Evolutionary conservation across 768 basidiomycete genomes (phyloP).

Genomic region (Tricholoma saponaceum): DNA sequence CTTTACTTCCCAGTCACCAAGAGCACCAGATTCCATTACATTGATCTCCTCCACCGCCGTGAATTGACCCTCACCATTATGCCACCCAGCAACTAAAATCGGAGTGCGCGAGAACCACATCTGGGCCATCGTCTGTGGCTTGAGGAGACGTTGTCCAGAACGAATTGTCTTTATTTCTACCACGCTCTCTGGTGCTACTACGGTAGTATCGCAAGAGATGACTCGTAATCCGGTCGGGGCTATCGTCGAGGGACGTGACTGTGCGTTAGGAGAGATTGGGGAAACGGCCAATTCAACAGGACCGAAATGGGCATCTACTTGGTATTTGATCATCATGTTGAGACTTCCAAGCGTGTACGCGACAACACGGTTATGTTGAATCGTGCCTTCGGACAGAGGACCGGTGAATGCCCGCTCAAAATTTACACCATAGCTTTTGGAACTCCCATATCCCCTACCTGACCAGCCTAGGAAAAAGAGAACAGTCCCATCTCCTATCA

Average conservation of each 20-base stretch:
- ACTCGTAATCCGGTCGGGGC: constrained; percentile 9
- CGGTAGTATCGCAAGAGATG: constrained; percentile 5
- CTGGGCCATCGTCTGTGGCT: constrained; percentile 10
- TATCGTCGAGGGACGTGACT: neutral
- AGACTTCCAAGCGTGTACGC: constrained; percentile 18
- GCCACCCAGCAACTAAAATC: constrained; percentile 14
- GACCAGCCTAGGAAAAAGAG: constrained; percentile 18
- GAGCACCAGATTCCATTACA: constrained; percentile 4
- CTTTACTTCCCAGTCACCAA: constrained; percentile 11
- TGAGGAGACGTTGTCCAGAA: neutral
- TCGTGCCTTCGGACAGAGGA: constrained; percentile 7
- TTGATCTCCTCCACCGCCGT: constrained; percentile 6
- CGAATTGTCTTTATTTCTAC: constrained; percentile 18
- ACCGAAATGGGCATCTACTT: constrained; percentile 24
- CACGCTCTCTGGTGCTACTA: constrained; percentile 9
- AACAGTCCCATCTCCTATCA: constrained; percentile 10
- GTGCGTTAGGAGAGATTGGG: neutral
- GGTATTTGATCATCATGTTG: constrained; percentile 25
- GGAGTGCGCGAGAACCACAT: constrained; percentile 20
- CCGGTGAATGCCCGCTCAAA: constrained; percentile 15
- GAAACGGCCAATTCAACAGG: neutral
- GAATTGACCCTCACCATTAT: constrained; percentile 14
- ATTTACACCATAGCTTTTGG: constrained; percentile 9
- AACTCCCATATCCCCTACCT: constrained; percentile 1
- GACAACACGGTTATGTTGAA: constrained; percentile 15